Percentiles rank a stretch among this genome's conserved stretches.
Evolutionary conservation across 441 rosid genomes (phyloP).

Genomic region (Croton laevigatus): DNA sequence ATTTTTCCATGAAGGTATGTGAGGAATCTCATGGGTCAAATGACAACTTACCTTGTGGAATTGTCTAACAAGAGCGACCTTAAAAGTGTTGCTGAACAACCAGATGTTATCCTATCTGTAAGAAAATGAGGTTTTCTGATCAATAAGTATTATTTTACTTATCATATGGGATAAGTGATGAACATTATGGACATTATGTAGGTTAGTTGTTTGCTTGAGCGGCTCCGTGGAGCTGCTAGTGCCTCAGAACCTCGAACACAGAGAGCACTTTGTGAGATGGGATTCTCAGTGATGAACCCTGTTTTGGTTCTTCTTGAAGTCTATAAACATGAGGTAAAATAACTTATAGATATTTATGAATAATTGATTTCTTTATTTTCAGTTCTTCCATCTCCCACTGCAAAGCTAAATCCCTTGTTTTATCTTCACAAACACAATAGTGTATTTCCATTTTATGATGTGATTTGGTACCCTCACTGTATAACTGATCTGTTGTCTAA

Average conservation of each 20-base stretch:
- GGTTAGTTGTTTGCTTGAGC: conserved; percentile 87
- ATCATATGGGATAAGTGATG: conserved; percentile 18
- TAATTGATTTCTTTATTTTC: neutral
- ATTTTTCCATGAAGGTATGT: conserved; percentile 58
- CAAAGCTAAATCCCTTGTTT: conserved; percentile 1
- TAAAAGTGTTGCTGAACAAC: conserved; percentile 74
- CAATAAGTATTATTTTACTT: conserved; percentile 17
- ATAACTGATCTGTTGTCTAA: neutral
- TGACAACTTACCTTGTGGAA: conserved; percentile 65
- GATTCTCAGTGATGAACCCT: conserved; percentile 65
- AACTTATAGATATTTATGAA: conserved; percentile 6
- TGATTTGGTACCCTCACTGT: neutral
- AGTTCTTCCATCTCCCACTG: conserved; percentile 5
- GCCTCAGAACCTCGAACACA: conserved; percentile 96
- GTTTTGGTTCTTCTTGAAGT: conserved; percentile 81
- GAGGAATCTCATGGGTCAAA: conserved; percentile 71
- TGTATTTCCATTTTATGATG: conserved; percentile 1
- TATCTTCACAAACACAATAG: neutral
- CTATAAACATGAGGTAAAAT: conserved; percentile 87
- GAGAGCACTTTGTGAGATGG: conserved; percentile 90
- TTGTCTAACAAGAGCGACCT: conserved; percentile 73
- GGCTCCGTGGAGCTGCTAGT: conserved; percentile 94
- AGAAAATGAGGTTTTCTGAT: conserved; percentile 24
- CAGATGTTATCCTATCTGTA: conserved; percentile 80
- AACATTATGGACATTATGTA: conserved; percentile 32